Evolutionary conservation across 1,139 yeast genomes (phyloP), one percentile per base, ranked within the genome.

Genomic region (Citeromyces hawaiiensis): DNA sequence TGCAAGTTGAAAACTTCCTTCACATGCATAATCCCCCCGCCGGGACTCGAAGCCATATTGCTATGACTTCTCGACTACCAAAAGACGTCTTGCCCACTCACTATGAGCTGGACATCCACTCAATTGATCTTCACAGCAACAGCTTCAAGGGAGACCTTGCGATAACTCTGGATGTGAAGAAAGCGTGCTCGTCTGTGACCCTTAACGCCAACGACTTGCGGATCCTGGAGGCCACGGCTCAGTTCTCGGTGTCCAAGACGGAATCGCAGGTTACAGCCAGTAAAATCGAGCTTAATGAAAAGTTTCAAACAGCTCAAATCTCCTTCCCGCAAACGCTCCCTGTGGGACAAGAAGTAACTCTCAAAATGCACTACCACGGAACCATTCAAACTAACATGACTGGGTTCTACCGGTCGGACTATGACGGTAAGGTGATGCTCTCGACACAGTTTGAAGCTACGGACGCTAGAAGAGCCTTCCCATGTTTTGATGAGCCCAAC

Each of bases 391-490:
- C 67, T 39, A 74, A 77, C 52, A 83, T 85, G 94, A 83, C 86
- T 33, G 95, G 94, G 6, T 85, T 86, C 61, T 86, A 86, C 63
- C 69, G 83, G 49, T 82, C 94, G 4, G 62, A 72, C 36, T 85
- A 83, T 57, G 64, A 66, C 40, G 71, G 71, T 29, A 72, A 76
- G 49, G 70, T 70, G 49, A 71, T 83, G 69, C 77, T 85, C 29
- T 77, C 93, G 35, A 83, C 96, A 8, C 95, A 86, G 60, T 81
- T 86, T 66, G 95, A 86, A 60, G 80, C 94, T 21, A 81, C 93
- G 13, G 94, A 83, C 55, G 88, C 94, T 47, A 74, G 96, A 52
- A 70, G 88, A 48, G 94, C 95, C 3, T 85, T 86, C 66, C 95
- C 96, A 16, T 83, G 91, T 56, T 76, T 80, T 50, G 95, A 86